Evolutionary conservation across 768 basidiomycete species (phyloP).

Genomic region (Daedaleopsis sinensis): DNA sequence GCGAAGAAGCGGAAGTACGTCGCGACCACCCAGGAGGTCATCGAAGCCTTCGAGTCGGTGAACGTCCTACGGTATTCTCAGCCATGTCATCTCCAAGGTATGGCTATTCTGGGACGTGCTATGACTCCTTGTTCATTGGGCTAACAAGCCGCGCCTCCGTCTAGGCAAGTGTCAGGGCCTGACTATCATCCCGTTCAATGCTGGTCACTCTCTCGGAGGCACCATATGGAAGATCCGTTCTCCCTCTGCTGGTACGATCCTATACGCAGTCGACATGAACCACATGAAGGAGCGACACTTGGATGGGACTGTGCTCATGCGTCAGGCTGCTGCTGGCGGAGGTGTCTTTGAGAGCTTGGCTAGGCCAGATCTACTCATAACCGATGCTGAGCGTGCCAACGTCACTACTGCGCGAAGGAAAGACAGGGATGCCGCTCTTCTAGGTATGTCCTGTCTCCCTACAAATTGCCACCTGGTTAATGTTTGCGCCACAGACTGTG

Average conservation of each 20-base stretch:
- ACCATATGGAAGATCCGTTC: slow-evolving; percentile 99
- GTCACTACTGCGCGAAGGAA: slow-evolving; percentile 86
- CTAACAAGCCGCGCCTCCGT: slow-evolving; percentile 7
- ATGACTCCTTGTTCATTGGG: background rate
- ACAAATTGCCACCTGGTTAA: background rate
- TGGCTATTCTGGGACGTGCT: slow-evolving; percentile 19
- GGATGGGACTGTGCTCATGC: slow-evolving; percentile 88
- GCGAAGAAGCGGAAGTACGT: slow-evolving; percentile 58
- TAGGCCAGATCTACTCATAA: slow-evolving; percentile 90
- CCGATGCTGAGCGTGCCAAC: slow-evolving; percentile 84
- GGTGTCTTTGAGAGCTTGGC: slow-evolving; percentile 85
- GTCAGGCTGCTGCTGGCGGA: slow-evolving; percentile 71
- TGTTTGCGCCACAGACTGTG: slow-evolving; percentile 61
- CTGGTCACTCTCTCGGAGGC: slow-evolving; percentile 94
- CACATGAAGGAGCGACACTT: slow-evolving; percentile 96
- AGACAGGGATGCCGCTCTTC: slow-evolving; percentile 86
- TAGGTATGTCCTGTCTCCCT: slow-evolving; percentile 54
- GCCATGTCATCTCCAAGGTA: slow-evolving; percentile 93
- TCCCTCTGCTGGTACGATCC: slow-evolving; percentile 91
- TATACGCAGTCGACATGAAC: slow-evolving; percentile 95
- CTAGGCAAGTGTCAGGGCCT: slow-evolving; percentile 86
- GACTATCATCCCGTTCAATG: slow-evolving; percentile 93
- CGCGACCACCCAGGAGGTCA: slow-evolving; percentile 80
- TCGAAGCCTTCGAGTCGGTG: slow-evolving; percentile 90
- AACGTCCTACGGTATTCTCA: slow-evolving; percentile 95